A percentile compares a stretch with the other conserved stretches of the same genome.
Evolutionary conservation across 2,329 filamentous ascomycete genomes (phyloP).

Genomic region (Penicillium decumbens): DNA sequence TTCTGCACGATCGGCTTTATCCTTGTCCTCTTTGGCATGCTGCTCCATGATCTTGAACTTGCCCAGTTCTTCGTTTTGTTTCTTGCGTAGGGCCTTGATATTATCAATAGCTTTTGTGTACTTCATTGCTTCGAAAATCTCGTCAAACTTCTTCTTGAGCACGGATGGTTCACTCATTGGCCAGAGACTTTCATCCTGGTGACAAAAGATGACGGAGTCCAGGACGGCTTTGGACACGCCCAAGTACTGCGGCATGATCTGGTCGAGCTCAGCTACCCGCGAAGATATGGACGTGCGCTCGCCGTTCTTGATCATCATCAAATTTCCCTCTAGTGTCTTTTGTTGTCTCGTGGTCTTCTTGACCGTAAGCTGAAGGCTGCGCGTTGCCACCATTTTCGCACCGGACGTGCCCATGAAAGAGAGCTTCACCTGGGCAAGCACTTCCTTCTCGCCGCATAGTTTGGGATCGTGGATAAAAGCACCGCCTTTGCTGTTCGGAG

Average conservation of each 20-base stretch:
- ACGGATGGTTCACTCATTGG: slow-evolving; percentile 82
- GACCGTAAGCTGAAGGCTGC: slow-evolving; percentile 78
- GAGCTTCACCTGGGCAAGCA: slow-evolving; percentile 85
- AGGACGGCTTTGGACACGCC: slow-evolving; percentile 87
- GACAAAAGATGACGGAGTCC: slow-evolving; percentile 95
- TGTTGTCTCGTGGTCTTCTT: slow-evolving; percentile 72
- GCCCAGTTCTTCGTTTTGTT: slow-evolving; percentile 69
- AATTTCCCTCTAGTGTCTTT: slow-evolving; percentile 78
- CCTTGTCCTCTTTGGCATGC: slow-evolving; percentile 77
- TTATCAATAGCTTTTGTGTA: slow-evolving; percentile 98
- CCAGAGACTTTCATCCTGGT: slow-evolving; percentile 97
- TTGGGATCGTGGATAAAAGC: slow-evolving; percentile 98
- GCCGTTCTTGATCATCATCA: slow-evolving; percentile 72
- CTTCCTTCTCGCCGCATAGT: slow-evolving; percentile 75
- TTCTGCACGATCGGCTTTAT: slow-evolving; percentile 68
- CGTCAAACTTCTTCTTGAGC: slow-evolving; percentile 91
- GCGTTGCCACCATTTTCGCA: slow-evolving; percentile 73
- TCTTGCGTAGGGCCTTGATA: slow-evolving; percentile 80
- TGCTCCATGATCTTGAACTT: slow-evolving; percentile 70
- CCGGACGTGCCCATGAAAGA: slow-evolving; percentile 76
- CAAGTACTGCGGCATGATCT: slow-evolving; percentile 76
- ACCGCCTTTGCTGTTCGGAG: slow-evolving; percentile 81
- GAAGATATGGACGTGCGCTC: slow-evolving; percentile 76
- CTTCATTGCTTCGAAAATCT: slow-evolving; percentile 95
- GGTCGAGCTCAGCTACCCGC: slow-evolving; percentile 73